These are phyloP conservation scores for Metschnikowia cubensis DNA, from an alignment of 805 yeast species.

Conservation along the genomic window DNA sequence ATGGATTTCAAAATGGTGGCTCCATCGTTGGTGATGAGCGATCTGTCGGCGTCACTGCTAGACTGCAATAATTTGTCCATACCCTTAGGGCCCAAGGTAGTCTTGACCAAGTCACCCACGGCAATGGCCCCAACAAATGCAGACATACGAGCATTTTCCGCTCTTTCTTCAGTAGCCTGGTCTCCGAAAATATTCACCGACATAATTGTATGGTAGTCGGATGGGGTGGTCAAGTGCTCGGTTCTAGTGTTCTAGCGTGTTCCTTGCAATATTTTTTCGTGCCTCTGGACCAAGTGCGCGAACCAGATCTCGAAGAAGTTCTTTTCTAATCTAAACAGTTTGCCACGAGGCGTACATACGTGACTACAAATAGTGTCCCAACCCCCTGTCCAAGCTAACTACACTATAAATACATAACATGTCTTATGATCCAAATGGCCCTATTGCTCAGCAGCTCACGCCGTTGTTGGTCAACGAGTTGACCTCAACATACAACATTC, in stretches of 20 bases:
- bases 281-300: conserved; percentile 4
- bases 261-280: conserved; percentile 2
- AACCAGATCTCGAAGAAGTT: conserved; percentile 1
- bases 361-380: neutral
- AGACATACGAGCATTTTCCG: conserved; percentile 95
- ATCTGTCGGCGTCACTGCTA: conserved; percentile 64
- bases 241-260: neutral
- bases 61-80: conserved; percentile 95
- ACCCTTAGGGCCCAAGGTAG: conserved; percentile 96
- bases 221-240: conserved; percentile 1
- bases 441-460: conserved; percentile 34
- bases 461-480: conserved; percentile 34
- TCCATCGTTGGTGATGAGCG: conserved; percentile 94
- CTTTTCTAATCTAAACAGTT: neutral
- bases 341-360: conserved; percentile 2
- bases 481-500: conserved; percentile 29
- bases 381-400: neutral
- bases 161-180: conserved; percentile 96
- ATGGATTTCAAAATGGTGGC: conserved; percentile 93
- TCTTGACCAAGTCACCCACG: conserved; percentile 93
- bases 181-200: conserved; percentile 94
- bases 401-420: conserved; percentile 9
- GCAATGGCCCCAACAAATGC: conserved; percentile 99
- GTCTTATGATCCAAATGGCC: conserved; percentile 39
- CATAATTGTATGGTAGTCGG: conserved; percentile 28